Base-by-base conservation (phyloP, 1,139 yeast species). In the Protomyces gravidus region DNA sequence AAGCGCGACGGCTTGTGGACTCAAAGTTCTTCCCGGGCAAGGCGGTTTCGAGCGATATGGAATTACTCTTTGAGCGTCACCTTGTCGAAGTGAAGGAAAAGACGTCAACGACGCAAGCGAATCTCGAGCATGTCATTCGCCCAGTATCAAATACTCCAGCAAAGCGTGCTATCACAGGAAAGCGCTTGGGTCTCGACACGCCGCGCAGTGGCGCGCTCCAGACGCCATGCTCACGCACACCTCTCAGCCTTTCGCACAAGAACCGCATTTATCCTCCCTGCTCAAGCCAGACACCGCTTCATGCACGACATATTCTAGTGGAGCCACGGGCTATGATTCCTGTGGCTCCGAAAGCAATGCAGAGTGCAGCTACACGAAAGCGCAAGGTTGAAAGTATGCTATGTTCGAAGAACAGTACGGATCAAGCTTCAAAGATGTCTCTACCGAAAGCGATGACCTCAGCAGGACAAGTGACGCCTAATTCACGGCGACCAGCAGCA, bases 1-100 rank as follows among this genome's bases (percentile, higher is more conserved):
- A 73, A 13, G 74, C 71, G 26, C 76, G 73, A 17, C 60, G 70
- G 42, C 61, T 78, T 23, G 72, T 79, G 2, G 73, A 73, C 11
- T 68, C 73, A 9, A 75, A 73, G 60, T 77, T 76, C 55, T 50
- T 60, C 28, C 55, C 60, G 11, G 62, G 53, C 46, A 26, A 30
- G 39, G 46, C 26, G 42, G 46, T 53, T 19, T 23, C 17, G 25
- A n/a, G 50, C 23, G 48, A 53, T 17, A 53, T 49, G 26, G 58
- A 53, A 13, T 27, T 53, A 5, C 36, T 33, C 3, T 53, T 53
- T 19, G 47, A 45, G 5, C 47, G 28, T 25, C 36, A 50, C 17
- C 33, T 53, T n/a, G 58, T 53, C 21, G 45, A 46, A 6, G 27
- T 46, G 13, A 46, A 46, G 9, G 58, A 53, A 13, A 49, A 45